Evolutionary conservation across 2,329 filamentous ascomycete genomes (phyloP), one percentile per base, ranked within the genome.

Genomic region (Geosmithia morbida): DNA sequence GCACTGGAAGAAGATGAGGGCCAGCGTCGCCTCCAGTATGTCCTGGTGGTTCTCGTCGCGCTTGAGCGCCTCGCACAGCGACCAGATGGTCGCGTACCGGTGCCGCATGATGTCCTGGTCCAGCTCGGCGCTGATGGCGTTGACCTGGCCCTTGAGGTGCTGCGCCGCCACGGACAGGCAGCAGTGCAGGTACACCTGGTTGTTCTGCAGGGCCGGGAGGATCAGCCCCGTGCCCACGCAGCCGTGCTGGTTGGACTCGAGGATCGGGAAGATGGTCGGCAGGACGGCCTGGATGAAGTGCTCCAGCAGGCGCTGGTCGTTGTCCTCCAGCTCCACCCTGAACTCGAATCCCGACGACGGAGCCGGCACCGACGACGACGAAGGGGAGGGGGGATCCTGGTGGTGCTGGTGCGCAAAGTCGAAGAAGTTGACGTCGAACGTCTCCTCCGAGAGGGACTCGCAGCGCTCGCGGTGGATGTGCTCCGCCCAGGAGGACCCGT

Each of bases 1-100:
- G 67, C 85, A 92, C 61, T 95, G 87, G 70, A 96, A 94, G 69
- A 95, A 92, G 61, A 96, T 95, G 78, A 97, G 88, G 46, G 86
- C 88, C 5, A 97, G 75, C 0, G 89, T 88, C 1, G 90, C 88
- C 65, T 97, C 90, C 13, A 97, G 79, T 56, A 94, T 94, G 62
- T 92, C 79, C 50, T 84, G 76, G 61, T 95, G 88, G 59, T 94
- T 75, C 59, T 83, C 81, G 59, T 96, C 88, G 50, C 75, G 73
- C 58, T 81, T 81, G 48, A 97, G 75, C 1, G 87, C 82, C 52
- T 88, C 81, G 62, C 88, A 95, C 2, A 97, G 75, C 55, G 87
- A 81, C 8, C 84, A 83, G 55, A 97, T 87, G 41, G 89, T 90
- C 33, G 86, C 81, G 62, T 85, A 94, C 51, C 89, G 84, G 64